A percentile compares a stretch with the other conserved stretches of the same genome.
phyloP scores from a whole-genome alignment of 2,329 filamentous ascomycete species.

The Albifimbria verrucaria region DNA sequence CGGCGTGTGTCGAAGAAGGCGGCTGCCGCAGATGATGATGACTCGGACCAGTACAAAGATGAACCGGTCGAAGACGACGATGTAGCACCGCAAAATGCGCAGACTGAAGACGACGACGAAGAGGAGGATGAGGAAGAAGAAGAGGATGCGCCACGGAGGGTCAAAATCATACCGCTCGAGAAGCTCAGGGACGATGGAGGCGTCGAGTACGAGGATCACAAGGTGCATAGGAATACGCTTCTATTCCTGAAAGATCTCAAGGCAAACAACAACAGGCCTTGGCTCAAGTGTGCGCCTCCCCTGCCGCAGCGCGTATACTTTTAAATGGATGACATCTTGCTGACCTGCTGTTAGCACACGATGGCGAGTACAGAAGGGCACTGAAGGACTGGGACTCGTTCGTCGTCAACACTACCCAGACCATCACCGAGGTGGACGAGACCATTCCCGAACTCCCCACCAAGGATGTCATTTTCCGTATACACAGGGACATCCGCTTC shows the following conservation, averaged over 20 bases:
- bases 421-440: slow-evolving; percentile 68
- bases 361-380: slow-evolving; percentile 73
- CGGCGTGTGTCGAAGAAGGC: slow-evolving; percentile 22
- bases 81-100: slow-evolving; percentile 17
- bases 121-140: slow-evolving; percentile 34
- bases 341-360: slow-evolving; percentile 56
- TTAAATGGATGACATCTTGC: neutral
- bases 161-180: slow-evolving; percentile 32
- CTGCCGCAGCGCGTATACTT: neutral
- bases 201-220: slow-evolving; percentile 47
- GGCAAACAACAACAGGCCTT: slow-evolving; percentile 55
- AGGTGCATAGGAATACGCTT: slow-evolving; percentile 55
- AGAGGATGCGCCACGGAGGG: slow-evolving; percentile 30
- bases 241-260: slow-evolving; percentile 57
- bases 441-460: slow-evolving; percentile 83
- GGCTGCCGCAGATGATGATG: slow-evolving; percentile 13
- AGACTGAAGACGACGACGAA: slow-evolving; percentile 24
- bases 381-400: slow-evolving; percentile 81
- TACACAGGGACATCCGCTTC: slow-evolving; percentile 84
- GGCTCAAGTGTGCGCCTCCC: slow-evolving; percentile 51
- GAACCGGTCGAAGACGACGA: slow-evolving; percentile 18
- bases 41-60: slow-evolving; percentile 22
- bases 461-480: slow-evolving; percentile 84
- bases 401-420: slow-evolving; percentile 67
- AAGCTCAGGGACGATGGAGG: slow-evolving; percentile 30